Evolutionary conservation across 2,329 filamentous ascomycete genomes (phyloP), one percentile per base, ranked within the genome.

Genomic region (Coleophoma eucalyptorum): DNA sequence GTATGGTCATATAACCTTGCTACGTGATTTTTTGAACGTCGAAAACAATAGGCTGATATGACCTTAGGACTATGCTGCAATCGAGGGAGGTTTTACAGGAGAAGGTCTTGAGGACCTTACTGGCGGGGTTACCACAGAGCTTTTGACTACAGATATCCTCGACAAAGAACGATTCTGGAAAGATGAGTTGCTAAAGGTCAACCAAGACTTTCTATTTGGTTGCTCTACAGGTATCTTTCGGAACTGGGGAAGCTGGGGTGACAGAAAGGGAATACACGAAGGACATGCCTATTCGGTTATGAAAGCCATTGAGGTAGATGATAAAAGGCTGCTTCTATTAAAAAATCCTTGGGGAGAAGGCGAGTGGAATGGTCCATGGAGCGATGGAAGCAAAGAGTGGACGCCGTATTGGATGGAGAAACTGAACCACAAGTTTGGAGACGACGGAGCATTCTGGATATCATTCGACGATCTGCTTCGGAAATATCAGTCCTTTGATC

Each of bases 121-220:
- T 13, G 86, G 86, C 2, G 86, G 86, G 21, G 84, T 90, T 12
- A 88, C 85, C 0, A 85, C 83, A 0, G 82, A 87, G 62, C 68
- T 90, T 11, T 78, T 86, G 42, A 80, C 83, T 1, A 81, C 81
- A 0, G 86, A 90, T 59, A 88, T 91, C 34, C 75, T 90, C 3
- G 85, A 94, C 62, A 86, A 87, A 52, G 85, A 96, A 46, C 79
- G 82, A 19, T 95, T 96, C 65, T 96, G 90, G 91, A 81, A 78
- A 1, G 83, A 93, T 35, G 88, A 94, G 64, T 77, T 96, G 20
- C 81, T 85, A 68, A 84, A 87, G 55, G 89, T 91, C 51, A 94
- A 95, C 64, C 72, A 90, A 49, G 85, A 90, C 46, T 95, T 94
- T 60, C 70, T 90, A 5, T 90, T 90, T 58, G 85, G 84, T 11